phyloP scores from a whole-genome alignment of 2,329 filamentous ascomycete species.

The Coniochaeta ligniaria region DNA sequence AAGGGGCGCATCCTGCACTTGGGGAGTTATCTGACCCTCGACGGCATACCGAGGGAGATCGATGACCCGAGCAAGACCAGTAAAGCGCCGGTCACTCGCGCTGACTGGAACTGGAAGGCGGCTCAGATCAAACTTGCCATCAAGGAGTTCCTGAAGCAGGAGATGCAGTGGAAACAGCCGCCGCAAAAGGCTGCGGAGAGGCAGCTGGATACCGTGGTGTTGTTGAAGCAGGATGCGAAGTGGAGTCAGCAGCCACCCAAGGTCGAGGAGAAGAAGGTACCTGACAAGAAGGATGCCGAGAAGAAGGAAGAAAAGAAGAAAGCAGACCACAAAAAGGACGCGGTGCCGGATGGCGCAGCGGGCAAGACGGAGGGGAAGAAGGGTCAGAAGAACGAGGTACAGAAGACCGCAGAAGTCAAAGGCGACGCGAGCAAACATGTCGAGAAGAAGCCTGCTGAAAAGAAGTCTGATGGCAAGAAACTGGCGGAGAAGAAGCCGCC shows the following conservation, averaged over 20 bases:
- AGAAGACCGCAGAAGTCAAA: not conserved
- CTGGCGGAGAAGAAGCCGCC: not conserved
- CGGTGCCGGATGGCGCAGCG: not conserved
- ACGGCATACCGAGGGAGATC: conserved; percentile 6
- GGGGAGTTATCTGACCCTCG: conserved; percentile 12
- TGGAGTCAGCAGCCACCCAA: not conserved
- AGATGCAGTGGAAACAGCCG: conserved; percentile 15
- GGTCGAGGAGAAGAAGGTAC: not conserved
- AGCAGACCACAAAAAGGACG: not conserved
- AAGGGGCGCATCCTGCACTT: conserved; percentile 18
- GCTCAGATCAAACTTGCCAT: conserved; percentile 15
- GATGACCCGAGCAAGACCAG: conserved; percentile 2
- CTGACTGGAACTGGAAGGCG: conserved; percentile 14
- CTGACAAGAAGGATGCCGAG: not conserved
- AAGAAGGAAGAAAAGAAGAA: not conserved
- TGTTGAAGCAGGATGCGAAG: not conserved
- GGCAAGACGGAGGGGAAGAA: not conserved
- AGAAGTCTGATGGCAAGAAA: not conserved
- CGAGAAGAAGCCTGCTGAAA: not conserved
- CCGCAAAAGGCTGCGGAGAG: not conserved
- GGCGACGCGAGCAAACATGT: not conserved
- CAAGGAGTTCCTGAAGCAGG: conserved; percentile 14
- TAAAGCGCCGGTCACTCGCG: conserved; percentile 3
- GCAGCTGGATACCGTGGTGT: not conserved
- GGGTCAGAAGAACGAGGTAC: not conserved